Conservation (phyloP, 1,284 basidiomycete genomes). For the Neolentinus lepideus region DNA sequence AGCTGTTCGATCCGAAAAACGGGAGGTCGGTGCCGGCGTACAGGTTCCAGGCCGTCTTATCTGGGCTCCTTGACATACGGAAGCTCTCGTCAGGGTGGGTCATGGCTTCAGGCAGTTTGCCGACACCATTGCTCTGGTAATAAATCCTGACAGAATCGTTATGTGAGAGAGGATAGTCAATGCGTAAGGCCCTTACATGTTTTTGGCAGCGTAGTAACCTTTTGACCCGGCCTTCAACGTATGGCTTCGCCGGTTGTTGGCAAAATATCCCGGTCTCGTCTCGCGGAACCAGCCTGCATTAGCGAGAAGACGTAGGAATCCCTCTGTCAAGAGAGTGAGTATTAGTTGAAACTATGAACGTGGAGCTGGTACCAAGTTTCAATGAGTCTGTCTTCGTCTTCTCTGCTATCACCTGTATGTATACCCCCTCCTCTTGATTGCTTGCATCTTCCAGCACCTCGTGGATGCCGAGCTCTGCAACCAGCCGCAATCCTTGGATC, state of each 20-base stretch:
- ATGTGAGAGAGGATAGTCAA: neutral
- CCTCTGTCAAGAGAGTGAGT: neutral
- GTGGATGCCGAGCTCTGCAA: neutral
- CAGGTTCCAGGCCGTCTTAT: neutral
- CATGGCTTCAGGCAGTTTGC: neutral
- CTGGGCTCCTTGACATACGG: neutral
- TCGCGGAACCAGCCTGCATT: neutral
- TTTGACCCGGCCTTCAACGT: neutral
- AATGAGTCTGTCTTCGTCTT: neutral
- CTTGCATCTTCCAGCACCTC: neutral
- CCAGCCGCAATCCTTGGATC: neutral
- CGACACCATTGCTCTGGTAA: neutral
- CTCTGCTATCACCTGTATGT: neutral
- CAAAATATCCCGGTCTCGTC: neutral
- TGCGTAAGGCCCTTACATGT: neutral
- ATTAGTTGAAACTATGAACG: neutral
- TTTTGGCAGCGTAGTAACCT: neutral
- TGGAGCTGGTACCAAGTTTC: neutral
- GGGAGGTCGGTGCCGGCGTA: neutral
- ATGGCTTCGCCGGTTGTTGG: slow-evolving; percentile 1
- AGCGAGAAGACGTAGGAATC: neutral
- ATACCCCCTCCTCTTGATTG: neutral
- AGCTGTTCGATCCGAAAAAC: neutral
- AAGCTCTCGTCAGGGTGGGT: neutral
- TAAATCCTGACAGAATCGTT: neutral